Evolutionary conservation across 352 stramenopile species (phyloP).

Genomic region (Phytophthora pseudosyringae): DNA sequence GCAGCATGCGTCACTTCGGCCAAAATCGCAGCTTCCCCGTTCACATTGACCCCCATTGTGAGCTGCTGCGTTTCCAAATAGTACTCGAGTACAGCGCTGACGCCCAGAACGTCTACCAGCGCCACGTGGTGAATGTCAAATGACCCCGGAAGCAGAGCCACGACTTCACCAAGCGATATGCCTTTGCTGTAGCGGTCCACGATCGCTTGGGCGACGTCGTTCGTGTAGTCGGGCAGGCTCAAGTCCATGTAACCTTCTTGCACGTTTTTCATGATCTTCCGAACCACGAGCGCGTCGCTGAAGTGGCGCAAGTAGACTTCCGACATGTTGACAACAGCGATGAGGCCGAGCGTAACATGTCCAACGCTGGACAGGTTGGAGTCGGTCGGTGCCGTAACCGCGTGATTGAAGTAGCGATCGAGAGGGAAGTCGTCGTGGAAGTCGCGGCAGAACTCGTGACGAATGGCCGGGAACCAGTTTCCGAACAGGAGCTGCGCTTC

Average conservation of each 20-base stretch:
- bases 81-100: constrained; percentile 25
- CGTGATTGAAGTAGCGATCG: constrained; percentile 46
- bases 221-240: constrained; percentile 28
- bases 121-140: constrained; percentile 34
- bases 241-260: constrained; percentile 38
- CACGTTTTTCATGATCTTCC: constrained; percentile 51
- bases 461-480: constrained; percentile 45
- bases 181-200: constrained; percentile 35
- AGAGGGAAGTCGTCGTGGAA: constrained; percentile 39
- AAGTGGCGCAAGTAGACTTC: constrained; percentile 48
- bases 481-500: constrained; percentile 45
- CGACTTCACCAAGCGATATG: constrained; percentile 30
- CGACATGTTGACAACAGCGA: constrained; percentile 37
- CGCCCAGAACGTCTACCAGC: constrained; percentile 39
- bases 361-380: constrained; percentile 38
- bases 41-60: constrained; percentile 46
- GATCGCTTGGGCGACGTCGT: constrained; percentile 33
- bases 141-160: constrained; percentile 31
- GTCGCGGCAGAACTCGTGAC: constrained; percentile 49
- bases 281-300: constrained; percentile 33
- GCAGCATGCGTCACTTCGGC: constrained; percentile 46
- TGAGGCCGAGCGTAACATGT: constrained; percentile 28
- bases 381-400: constrained; percentile 8
- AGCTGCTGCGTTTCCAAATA: constrained; percentile 42
- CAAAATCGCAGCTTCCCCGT: constrained; percentile 44